Conservation (phyloP, 192 early-diverging fungal species). For the Chytriomyces sp. region DNA sequence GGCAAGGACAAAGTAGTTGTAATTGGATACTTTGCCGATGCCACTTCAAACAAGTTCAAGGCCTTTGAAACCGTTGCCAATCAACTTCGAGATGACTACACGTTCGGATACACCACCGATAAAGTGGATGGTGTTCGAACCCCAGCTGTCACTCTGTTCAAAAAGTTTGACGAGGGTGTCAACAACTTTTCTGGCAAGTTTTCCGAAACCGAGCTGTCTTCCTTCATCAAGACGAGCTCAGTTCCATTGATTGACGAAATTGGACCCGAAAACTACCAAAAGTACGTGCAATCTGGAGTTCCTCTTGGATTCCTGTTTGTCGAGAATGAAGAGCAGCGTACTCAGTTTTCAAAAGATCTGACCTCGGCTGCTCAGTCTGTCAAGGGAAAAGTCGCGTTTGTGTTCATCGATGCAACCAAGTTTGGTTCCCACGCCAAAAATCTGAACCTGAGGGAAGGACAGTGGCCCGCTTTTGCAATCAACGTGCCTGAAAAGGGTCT, state of each 20-base stretch:
- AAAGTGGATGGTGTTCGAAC: conserved; percentile 55
- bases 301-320: conserved; percentile 92
- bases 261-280: conserved; percentile 83
- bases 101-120: conserved; percentile 82
- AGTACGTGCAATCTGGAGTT: conserved; percentile 84
- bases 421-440: conserved; percentile 86
- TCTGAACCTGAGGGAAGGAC: conserved; percentile 82
- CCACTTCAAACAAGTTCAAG: conserved; percentile 67
- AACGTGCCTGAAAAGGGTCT: conserved; percentile 72
- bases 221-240: conserved; percentile 80
- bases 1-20: conserved; percentile 88
- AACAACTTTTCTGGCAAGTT: conserved; percentile 68
- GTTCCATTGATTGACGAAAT: conserved; percentile 91
- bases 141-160: conserved; percentile 82
- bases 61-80: conserved; percentile 75
- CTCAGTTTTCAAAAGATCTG: conserved; percentile 61
- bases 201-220: conserved; percentile 58
- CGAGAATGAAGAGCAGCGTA: conserved; percentile 64
- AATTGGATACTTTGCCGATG: conserved; percentile 77
- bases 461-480: conserved; percentile 92
- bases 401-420: conserved; percentile 86
- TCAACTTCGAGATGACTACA: conserved; percentile 80
- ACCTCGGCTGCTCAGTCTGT: conserved; percentile 78
- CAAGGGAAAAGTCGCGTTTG: conserved; percentile 91
- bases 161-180: conserved; percentile 90